These are phyloP conservation scores for Suhomyces canberraensis DNA, from an alignment of 805 yeast species.

Conservation along the genomic window DNA sequence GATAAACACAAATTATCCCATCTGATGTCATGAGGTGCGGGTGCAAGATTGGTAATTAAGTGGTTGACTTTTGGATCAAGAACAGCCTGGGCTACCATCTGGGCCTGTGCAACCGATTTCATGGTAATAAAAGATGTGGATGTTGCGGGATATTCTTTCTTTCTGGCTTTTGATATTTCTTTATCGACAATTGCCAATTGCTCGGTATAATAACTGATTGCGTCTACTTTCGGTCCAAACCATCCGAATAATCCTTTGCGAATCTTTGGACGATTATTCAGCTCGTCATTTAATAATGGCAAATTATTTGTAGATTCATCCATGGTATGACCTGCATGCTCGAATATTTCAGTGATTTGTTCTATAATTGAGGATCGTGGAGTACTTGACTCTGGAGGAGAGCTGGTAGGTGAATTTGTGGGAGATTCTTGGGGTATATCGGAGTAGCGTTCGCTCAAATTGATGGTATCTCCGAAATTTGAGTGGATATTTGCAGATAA, in stretches of 20 bases:
- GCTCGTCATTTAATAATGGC: slow-evolving; percentile 27
- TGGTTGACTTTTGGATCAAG: slow-evolving; percentile 85
- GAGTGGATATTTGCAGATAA: slow-evolving; percentile 25
- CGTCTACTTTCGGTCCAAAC: slow-evolving; percentile 71
- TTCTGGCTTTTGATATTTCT: slow-evolving; percentile 63
- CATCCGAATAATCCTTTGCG: slow-evolving; percentile 59
- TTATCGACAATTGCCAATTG: slow-evolving; percentile 67
- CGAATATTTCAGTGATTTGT: slow-evolving; percentile 21
- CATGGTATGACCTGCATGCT: slow-evolving; percentile 12
- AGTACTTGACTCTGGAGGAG: neutral
- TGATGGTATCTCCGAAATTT: slow-evolving; percentile 26
- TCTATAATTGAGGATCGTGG: slow-evolving; percentile 20
- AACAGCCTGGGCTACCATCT: slow-evolving; percentile 94
- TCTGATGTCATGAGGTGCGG: slow-evolving; percentile 92
- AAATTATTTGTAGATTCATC: slow-evolving; percentile 13
- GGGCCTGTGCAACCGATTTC: slow-evolving; percentile 94
- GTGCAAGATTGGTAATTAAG: slow-evolving; percentile 80
- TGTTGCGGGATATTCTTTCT: slow-evolving; percentile 71
- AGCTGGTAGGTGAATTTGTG: slow-evolving; percentile 4
- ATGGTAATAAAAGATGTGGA: slow-evolving; percentile 92
- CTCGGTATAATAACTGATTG: slow-evolving; percentile 72
- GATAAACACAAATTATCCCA: slow-evolving; percentile 90
- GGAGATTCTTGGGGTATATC: slow-evolving; percentile 4
- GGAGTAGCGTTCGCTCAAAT: slow-evolving; percentile 10
- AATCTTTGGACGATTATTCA: slow-evolving; percentile 54